These are phyloP conservation scores for Elsinoe batatas DNA, from an alignment of 2,329 filamentous ascomycete genomes.

Conservation along the genomic window DNA sequence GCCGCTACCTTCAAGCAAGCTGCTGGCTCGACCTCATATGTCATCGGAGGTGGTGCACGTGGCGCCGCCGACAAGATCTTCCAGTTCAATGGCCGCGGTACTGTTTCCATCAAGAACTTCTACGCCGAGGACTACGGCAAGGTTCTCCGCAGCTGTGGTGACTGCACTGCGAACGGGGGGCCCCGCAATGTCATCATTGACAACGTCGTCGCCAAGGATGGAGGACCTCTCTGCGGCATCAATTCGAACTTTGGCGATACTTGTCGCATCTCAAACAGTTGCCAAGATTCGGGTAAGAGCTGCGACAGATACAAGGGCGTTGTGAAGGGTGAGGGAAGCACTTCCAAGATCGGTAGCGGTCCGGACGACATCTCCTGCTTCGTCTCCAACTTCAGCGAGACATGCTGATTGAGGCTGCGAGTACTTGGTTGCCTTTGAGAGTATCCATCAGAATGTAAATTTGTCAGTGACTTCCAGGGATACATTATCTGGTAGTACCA, in stretches of 20 bases:
- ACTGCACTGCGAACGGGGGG: conserved; percentile 32
- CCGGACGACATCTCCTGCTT: neutral
- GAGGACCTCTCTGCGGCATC: conserved; percentile 38
- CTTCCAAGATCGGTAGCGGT: conserved; percentile 1
- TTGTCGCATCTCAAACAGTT: conserved; percentile 3
- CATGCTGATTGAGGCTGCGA: neutral
- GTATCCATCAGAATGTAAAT: no score
- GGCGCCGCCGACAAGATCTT: conserved; percentile 32
- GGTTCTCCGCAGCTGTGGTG: conserved; percentile 42
- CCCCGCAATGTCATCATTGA: conserved; percentile 37
- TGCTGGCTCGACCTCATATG: conserved; percentile 16
- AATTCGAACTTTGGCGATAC: conserved; percentile 44
- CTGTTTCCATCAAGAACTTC: conserved; percentile 33
- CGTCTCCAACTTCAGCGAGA: neutral
- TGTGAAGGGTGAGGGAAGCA: conserved; percentile 4
- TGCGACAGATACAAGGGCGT: conserved; percentile 1
- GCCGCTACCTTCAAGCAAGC: conserved; percentile 27
- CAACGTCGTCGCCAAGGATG: conserved; percentile 34
- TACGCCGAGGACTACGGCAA: conserved; percentile 39
- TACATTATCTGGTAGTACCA: no score
- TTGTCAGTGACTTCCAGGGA: no score
- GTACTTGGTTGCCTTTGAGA: no score
- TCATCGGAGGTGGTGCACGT: conserved; percentile 29
- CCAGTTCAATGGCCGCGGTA: conserved; percentile 35
- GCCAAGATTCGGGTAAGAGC: neutral